Percentiles rank a stretch among this genome's conserved stretches.
These are phyloP conservation scores for Urochloa ruziziensis DNA, from an alignment of 176 grass and related monocot species.

Conservation along the genomic window DNA sequence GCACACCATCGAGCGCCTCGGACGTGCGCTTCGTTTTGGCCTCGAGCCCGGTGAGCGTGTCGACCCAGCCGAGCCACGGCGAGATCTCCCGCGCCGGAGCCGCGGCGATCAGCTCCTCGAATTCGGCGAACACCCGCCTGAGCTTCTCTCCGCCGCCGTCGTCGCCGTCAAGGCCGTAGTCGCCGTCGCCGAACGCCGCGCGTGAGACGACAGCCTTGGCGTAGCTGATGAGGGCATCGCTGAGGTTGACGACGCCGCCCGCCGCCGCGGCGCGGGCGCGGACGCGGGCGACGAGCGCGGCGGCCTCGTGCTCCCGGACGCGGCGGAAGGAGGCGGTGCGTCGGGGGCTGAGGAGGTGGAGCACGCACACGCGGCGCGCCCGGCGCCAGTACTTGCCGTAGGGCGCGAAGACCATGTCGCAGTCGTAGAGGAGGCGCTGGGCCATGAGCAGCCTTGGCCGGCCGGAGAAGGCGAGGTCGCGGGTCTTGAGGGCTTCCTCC, in stretches of 20 bases:
- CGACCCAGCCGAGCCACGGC: conserved; percentile 49
- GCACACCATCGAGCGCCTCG: conserved; percentile 8
- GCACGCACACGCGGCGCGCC: too few relatives aligned
- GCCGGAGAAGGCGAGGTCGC: conserved; percentile 43
- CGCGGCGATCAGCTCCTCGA: neutral
- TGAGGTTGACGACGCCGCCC: neutral
- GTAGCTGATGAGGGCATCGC: neutral
- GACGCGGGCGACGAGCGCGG: conserved; percentile 8
- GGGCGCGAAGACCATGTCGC: conserved; percentile 51
- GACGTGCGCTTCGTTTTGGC: neutral
- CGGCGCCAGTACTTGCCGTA: too few relatives aligned
- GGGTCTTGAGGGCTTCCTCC: conserved; percentile 40
- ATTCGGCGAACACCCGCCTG: neutral
- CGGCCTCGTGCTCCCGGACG: conserved; percentile 30
- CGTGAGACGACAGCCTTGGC: neutral
- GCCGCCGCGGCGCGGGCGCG: neutral
- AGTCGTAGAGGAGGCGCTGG: conserved; percentile 36
- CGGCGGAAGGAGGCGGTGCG: conserved; percentile 27
- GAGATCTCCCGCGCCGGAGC: conserved; percentile 39
- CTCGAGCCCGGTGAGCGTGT: conserved; percentile 16
- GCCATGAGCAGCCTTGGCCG: conserved; percentile 2
- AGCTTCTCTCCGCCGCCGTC: neutral
- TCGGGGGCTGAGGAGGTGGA: too few relatives aligned
- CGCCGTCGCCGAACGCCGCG: neutral
- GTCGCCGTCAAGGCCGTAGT: neutral